phyloP scores from a whole-genome alignment of 2,329 filamentous ascomycete species.

The Volutella citrinella region DNA sequence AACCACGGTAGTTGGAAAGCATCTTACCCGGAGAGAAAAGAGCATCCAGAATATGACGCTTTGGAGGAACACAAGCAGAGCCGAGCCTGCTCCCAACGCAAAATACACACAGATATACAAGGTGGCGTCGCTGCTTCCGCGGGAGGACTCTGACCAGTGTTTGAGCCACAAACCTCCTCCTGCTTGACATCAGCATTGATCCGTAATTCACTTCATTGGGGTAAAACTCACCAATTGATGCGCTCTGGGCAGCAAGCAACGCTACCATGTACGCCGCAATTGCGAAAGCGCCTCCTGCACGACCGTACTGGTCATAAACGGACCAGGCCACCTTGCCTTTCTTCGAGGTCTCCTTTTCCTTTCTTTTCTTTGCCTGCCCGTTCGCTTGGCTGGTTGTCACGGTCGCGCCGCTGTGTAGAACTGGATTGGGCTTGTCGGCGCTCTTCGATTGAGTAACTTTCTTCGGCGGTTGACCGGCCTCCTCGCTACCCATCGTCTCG shows the following conservation, averaged over 20 bases:
- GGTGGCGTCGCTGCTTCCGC: neutral
- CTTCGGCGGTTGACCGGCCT: conserved; percentile 78
- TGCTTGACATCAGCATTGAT: neutral
- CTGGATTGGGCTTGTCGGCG: conserved; percentile 41
- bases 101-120: conserved; percentile 2
- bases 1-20: no score
- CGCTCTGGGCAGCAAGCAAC: neutral
- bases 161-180: conserved; percentile 3
- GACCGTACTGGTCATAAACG: conserved; percentile 1
- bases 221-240: neutral
- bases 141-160: conserved; percentile 1
- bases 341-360: neutral
- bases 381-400: no score
- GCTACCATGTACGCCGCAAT: neutral
- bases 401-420: conserved; percentile 47
- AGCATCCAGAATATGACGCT: conserved; percentile 1
- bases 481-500: no score
- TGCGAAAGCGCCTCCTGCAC: neutral
- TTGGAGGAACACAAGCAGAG: neutral
- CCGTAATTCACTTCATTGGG: no score
- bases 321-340: conserved; percentile 2
- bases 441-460: conserved; percentile 63
- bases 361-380: neutral
- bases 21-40: conserved; percentile 1
- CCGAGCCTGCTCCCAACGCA: conserved; percentile 1